Base-by-base conservation (phyloP, 305 asterid species). In the Fraxinus ornus region DNA sequence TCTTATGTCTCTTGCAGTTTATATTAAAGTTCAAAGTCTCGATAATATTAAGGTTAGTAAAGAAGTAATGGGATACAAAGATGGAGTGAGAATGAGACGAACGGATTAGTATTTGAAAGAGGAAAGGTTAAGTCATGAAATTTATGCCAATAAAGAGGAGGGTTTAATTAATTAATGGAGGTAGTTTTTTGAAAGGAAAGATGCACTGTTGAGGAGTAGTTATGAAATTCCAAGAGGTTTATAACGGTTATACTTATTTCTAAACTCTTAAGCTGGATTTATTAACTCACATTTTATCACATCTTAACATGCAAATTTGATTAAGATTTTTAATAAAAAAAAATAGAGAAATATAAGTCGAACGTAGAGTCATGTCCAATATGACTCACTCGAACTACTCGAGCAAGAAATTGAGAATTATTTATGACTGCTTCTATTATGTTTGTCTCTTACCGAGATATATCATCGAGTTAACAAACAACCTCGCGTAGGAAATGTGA, bases 181-280 rank as follows among this genome's bases (percentile, higher is more conserved):
- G 68, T 9, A 52, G 70, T 80, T 77, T 76, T 33, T 33, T 71
- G 26, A 71, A 71, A 15, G 22, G 36, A 32, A 71, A 30, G 76
- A 9, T 71, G 12, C 44, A 71, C 44, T 81, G 89, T 85, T 88
- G 79, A 84, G 80, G 81, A 80, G 89, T 86, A 84, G 90, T 88
- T 88, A 79, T 86, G 89, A 32, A 84, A 80, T 39, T 80, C 70
- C 75, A 73, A 82, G 86, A 83, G 70, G 74, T 32, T 19, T 49
- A 17, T 68, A 77, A 77, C 85, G 44, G 85, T 44, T 82, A 76
- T 21, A 26, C 10, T 44, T 70, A 17, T 49, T 26, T 10, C 33
- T 36, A 39, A 21, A 37, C 30, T 30, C 70, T 52, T 30, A 32
- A 71, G 37, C 75, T 68, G 37, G 39, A 12, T 28, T 68, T 26